Base-by-base conservation (phyloP, 306 rosid species). In the Pueraria montana region DNA sequence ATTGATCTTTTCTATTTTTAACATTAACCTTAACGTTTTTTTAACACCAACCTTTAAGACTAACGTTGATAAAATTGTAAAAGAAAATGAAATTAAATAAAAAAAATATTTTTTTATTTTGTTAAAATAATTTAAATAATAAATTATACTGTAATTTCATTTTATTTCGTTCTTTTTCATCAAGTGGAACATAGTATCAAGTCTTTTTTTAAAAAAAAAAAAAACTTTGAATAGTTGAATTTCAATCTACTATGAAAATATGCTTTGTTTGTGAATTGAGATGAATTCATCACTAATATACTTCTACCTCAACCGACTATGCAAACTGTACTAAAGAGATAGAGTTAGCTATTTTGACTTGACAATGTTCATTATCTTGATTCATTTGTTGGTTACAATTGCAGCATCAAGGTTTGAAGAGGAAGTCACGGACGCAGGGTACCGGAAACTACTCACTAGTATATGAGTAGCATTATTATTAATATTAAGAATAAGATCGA, bases 341-440 rank as follows among this genome's bases (percentile, higher is more conserved):
- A 36, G 40, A 36, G 7, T 56, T 56, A 4, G 42, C 3, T 62
- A 13, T 11, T 61, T 61, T 63, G 40, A 63, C 16, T 63, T 20
- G 11, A 42, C 5, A 0, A 26, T 65, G 71, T 69, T 69, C 0
- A 69, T 43, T 43, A 21, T 69, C 1, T 42, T 43, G 53, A 20
- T 69, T 12, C 0, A 30, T 72, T 50, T 49, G 45, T 72, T 53
- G 27, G 30, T 50, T 72, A 26, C 18, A 49, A 5, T 72, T 50
- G 7, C 77, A 72, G 77, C 5, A 73, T 73, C 78, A 73, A 50
- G 64, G 13, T n/a, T 49, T 72, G 77, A 72, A 72, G 63, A 24
- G 59, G 1, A 66, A 14, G 61, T 17, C 2, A 27, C 1, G 36
- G 43, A 71, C 7, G 9, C 43, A 30, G 20, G 16, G n/a, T 4